A percentile compares a stretch with the other conserved stretches of the same genome.
These are phyloP conservation scores for Colletotrichum godetiae DNA, from an alignment of 2,329 filamentous ascomycete genomes.

Conservation along the genomic window DNA sequence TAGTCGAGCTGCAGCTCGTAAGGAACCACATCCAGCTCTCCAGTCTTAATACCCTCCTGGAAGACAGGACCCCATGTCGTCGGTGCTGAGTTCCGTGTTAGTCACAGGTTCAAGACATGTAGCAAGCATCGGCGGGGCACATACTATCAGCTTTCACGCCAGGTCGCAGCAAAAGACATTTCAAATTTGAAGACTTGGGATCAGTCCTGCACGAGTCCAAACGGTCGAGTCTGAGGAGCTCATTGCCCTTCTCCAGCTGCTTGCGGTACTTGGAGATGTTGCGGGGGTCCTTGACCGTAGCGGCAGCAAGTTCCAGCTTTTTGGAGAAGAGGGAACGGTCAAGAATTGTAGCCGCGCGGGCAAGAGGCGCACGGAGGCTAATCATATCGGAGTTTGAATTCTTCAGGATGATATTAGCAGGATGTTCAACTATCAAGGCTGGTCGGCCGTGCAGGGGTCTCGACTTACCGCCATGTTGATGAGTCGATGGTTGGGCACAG, in stretches of 20 bases:
- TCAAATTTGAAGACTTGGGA: constrained; percentile 69
- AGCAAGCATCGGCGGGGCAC: constrained; percentile 25
- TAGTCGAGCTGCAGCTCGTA: constrained; percentile 85
- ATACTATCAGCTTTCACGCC: constrained; percentile 65
- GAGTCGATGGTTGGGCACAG: constrained; percentile 24
- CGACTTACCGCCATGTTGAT: constrained; percentile 34
- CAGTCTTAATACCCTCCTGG: constrained; percentile 73
- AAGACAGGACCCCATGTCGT: constrained; percentile 82
- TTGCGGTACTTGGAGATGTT: constrained; percentile 80
- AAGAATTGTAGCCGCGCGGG: constrained; percentile 82
- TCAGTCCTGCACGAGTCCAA: constrained; percentile 72
- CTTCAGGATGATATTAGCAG: background rate
- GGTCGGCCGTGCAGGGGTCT: background rate
- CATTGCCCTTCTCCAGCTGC: constrained; percentile 71
- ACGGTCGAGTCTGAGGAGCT: constrained; percentile 74
- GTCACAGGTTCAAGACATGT: background rate
- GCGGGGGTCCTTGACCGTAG: constrained; percentile 78
- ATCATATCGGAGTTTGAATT: constrained; percentile 54
- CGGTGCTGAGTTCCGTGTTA: constrained; percentile 58
- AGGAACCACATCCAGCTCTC: constrained; percentile 77
- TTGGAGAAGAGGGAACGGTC: constrained; percentile 87
- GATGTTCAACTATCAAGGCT: background rate
- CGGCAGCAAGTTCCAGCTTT: constrained; percentile 80
- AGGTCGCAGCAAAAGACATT: constrained; percentile 70
- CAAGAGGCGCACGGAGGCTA: constrained; percentile 81